Conservation (phyloP, 441 rosid species). For the Mallotus repandus region DNA sequence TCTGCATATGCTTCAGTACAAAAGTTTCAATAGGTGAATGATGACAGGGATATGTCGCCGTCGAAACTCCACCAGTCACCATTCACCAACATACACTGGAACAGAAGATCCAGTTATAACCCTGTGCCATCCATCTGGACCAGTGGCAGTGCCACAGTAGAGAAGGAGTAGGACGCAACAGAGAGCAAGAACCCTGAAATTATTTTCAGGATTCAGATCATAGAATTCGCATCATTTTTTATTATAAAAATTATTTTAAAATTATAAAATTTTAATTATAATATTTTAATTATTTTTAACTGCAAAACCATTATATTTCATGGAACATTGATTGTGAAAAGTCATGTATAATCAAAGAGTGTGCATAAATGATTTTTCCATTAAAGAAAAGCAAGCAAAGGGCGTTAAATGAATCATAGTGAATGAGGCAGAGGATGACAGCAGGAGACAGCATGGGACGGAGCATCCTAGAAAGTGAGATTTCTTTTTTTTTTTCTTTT, state of each 20-base stretch:
- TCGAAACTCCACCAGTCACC: neutral
- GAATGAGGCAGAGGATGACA: neutral
- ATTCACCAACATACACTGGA: neutral
- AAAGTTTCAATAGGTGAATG: neutral
- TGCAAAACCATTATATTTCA: too few species aligned
- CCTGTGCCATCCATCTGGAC: neutral
- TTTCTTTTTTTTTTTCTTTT: neutral
- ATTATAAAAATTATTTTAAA: too few species aligned
- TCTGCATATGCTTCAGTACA: constrained; percentile 8
- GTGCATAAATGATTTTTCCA: too few species aligned
- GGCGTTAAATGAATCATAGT: too few species aligned
- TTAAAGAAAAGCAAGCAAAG: too few species aligned
- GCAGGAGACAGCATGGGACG: constrained; percentile 27
- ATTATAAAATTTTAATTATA: too few species aligned
- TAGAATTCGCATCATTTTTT: too few species aligned
- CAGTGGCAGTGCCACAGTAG: neutral
- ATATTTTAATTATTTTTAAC: too few species aligned
- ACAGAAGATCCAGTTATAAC: neutral
- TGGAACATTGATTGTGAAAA: too few species aligned
- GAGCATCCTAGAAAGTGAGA: constrained; percentile 29
- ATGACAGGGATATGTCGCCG: neutral
- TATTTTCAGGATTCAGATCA: too few species aligned
- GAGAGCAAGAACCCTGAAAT: neutral
- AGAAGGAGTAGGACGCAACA: neutral
- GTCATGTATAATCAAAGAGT: too few species aligned